These are phyloP conservation scores for Trichoderma polysporum DNA, from an alignment of 2,329 filamentous ascomycete genomes.

Conservation along the genomic window DNA sequence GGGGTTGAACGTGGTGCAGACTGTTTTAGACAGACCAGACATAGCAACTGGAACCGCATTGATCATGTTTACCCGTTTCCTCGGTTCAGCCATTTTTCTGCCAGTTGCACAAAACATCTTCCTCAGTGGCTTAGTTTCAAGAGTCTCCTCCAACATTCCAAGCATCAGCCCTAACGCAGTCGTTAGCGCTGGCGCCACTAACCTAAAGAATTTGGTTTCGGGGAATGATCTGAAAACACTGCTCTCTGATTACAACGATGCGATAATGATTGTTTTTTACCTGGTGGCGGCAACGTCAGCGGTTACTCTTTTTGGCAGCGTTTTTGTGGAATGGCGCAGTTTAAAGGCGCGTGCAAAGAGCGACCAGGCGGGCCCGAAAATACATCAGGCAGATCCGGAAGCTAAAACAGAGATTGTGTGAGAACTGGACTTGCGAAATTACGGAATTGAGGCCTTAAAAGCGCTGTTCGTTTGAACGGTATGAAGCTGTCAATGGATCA, in stretches of 20 bases:
- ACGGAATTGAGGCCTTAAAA: too few species aligned
- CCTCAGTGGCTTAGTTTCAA: not conserved
- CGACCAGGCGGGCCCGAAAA: not conserved
- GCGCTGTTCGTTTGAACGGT: too few species aligned
- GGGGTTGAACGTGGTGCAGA: constrained; percentile 46
- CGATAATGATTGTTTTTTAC: not conserved
- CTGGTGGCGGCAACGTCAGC: not conserved
- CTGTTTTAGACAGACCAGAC: constrained; percentile 42
- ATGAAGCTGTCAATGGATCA: too few species aligned
- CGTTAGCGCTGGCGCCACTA: not conserved
- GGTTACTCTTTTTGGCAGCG: not conserved
- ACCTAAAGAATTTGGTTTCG: not conserved
- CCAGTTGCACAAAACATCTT: constrained; percentile 23
- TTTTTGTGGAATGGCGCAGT: constrained; percentile 3
- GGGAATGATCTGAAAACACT: not conserved
- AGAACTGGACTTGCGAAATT: not conserved
- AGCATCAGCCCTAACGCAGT: not conserved
- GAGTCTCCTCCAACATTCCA: not conserved
- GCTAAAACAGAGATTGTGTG: not conserved
- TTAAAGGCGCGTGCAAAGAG: not conserved
- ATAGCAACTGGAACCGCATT: constrained; percentile 48
- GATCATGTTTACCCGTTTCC: constrained; percentile 47
- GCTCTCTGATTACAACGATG: not conserved
- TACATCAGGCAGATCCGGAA: not conserved
- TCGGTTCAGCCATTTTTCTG: constrained; percentile 51